Percentiles rank a stretch among this genome's conserved stretches.
Conservation (phyloP, 768 basidiomycete genomes). For the Boletus rubescentipes region DNA sequence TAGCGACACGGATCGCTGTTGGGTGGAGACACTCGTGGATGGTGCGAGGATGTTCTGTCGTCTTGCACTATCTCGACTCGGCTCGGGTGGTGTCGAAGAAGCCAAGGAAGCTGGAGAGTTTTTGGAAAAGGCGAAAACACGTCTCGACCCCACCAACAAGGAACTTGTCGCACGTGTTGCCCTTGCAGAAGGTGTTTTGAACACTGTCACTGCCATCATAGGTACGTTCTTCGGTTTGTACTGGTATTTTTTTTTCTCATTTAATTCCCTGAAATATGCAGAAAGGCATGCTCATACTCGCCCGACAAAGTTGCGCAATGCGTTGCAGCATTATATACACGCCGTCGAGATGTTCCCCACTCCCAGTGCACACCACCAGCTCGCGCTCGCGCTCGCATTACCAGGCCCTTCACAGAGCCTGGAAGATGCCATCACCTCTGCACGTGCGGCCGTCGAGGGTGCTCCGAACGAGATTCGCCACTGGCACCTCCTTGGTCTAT, state of each 20-base stretch:
- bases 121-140: constrained; percentile 57
- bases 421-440: constrained; percentile 62
- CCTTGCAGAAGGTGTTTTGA: constrained; percentile 73
- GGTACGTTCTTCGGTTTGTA: constrained; percentile 41
- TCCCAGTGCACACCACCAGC: constrained; percentile 68
- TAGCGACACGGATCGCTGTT: constrained; percentile 64
- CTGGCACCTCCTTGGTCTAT: constrained; percentile 88
- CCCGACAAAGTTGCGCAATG: constrained; percentile 53
- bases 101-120: constrained; percentile 60
- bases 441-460: constrained; percentile 71
- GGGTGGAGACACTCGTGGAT: constrained; percentile 75
- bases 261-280: constrained; percentile 29
- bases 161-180: constrained; percentile 58
- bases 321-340: constrained; percentile 48
- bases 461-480: constrained; percentile 64
- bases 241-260: not conserved
- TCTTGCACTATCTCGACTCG: constrained; percentile 37
- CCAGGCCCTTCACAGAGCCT: constrained; percentile 65
- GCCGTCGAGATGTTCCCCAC: constrained; percentile 52
- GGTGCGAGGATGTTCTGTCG: constrained; percentile 79
- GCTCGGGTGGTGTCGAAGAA: constrained; percentile 51
- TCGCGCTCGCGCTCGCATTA: constrained; percentile 72
- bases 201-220: constrained; percentile 64
- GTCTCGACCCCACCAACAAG: constrained; percentile 48
- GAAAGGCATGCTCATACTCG: constrained; percentile 69